Evolutionary conservation across 1,284 basidiomycete genomes (phyloP), one percentile per base, ranked within the genome.

Genomic region (Coniophora puteana): DNA sequence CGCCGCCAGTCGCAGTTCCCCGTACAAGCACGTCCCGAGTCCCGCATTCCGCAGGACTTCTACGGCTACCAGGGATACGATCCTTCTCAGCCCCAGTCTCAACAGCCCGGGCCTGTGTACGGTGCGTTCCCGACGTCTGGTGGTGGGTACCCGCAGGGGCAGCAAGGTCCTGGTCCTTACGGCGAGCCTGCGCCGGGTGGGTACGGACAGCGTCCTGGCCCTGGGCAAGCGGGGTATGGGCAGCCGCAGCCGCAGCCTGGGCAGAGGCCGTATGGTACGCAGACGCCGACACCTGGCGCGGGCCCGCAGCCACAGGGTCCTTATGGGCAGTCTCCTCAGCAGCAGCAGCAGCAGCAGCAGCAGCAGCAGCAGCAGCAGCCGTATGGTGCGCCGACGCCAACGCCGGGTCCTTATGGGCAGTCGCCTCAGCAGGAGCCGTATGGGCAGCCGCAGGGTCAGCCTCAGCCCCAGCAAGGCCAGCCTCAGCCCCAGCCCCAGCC

Each of bases 11-110:
- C 30, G 3, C 36, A 47, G 49, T 58, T 44, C 22, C 35, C 50
- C 8, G 39, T 51, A 4, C 51, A 62, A 21, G 39, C 17, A 20
- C 53, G 27, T 23, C 45, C 51, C 13, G 52, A 49, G 21, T 44
- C 50, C 20, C 47, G 49, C 14, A 34, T 21, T 33, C 49, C 32
- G 4, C 51, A 54, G 22, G 65, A 64, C 20, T 63, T 65, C 13
- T 76, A 71, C 37, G 66, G 66, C 32, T 58, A 52, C 34, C 64
- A 55, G 2, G 55, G 61, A 4, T 78, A 76, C 52, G 72, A 72
- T 4, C 74, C 74, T 40, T 63, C 69, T 16, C 28, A 26, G 41
- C 45, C 41, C 14, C 38, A 14, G 8, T 51, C 44, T 14, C 57
- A 57, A 16, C 52, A 46, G 11, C 25, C 56, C 28, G 36, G 41